A percentile compares a stretch with the other conserved stretches of the same genome.
These are phyloP conservation scores for Spirogloea muscicola DNA, from an alignment of 139 green algal species.

Conservation along the genomic window DNA sequence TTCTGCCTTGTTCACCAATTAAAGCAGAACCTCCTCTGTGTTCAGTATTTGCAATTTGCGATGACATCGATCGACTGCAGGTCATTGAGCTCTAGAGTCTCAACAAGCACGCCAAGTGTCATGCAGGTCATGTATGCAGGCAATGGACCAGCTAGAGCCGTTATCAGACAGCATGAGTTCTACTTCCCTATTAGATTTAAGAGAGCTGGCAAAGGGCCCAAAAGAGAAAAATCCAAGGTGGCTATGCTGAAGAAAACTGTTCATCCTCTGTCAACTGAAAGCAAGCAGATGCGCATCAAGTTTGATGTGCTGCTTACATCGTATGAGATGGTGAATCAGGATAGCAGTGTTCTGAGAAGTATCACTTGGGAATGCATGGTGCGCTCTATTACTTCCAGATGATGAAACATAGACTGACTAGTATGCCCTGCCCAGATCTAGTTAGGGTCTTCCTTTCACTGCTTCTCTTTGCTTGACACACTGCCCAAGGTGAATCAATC, in stretches of 20 bases:
- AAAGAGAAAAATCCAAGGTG: neutral
- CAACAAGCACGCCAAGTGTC: too few relatives aligned
- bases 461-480: neutral
- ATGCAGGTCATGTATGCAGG: conserved; percentile 78
- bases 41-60: too few relatives aligned
- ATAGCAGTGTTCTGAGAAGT: conserved; percentile 51
- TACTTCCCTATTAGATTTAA: conserved; percentile 39
- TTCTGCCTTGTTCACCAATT: too few relatives aligned
- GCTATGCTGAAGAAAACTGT: conserved; percentile 14
- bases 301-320: conserved; percentile 83
- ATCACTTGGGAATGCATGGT: conserved; percentile 74
- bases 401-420: too few relatives aligned
- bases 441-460: neutral
- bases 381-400: too few relatives aligned
- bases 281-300: conserved; percentile 50
- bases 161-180: conserved; percentile 68
- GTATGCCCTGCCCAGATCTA: too few relatives aligned
- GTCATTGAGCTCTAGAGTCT: too few relatives aligned
- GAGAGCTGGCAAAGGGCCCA: neutral
- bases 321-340: conserved; percentile 84
- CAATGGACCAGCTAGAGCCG: conserved; percentile 55
- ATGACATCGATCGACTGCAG: too few relatives aligned
- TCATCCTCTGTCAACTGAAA: conserved; percentile 4
- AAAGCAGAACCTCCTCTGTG: too few relatives aligned
- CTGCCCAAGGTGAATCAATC: too few relatives aligned